These are phyloP conservation scores for Eimeria necatrix DNA, from an alignment of 169 alveolate species.

Conservation along the genomic window DNA sequence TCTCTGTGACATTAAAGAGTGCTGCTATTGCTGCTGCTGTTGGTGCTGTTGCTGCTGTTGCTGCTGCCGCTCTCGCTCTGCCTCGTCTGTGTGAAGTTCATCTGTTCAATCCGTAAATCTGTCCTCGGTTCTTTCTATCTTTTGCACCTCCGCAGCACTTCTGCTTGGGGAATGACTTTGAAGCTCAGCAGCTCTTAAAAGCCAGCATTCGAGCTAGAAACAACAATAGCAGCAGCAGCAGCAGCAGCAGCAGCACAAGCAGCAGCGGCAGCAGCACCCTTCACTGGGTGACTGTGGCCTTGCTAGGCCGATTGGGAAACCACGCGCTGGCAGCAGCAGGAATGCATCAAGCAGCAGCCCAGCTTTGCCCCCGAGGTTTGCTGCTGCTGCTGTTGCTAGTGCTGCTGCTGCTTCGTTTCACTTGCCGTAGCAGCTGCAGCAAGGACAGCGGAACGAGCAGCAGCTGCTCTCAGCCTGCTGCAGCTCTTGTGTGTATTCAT, in stretches of 20 bases:
- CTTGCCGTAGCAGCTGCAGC: neutral
- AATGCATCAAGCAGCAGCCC: conserved; percentile 81
- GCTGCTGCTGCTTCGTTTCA: neutral
- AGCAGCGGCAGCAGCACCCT: conserved; percentile 60
- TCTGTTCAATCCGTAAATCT: neutral
- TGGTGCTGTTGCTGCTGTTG: neutral
- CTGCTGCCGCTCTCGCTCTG: neutral
- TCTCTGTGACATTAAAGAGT: neutral
- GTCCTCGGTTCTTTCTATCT: neutral
- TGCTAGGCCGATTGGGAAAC: conserved; percentile 85
- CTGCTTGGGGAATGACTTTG: conserved; percentile 21
- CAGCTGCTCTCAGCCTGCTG: neutral
- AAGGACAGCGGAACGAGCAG: neutral
- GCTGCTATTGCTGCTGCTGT: neutral
- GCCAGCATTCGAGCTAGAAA: conserved; percentile 3
- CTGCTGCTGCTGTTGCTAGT: conserved; percentile 9
- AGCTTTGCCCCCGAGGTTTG: conserved; percentile 38
- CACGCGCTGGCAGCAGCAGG: conserved; percentile 83
- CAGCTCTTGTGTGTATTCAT: neutral
- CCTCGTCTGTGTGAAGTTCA: neutral
- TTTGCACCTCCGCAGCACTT: neutral
- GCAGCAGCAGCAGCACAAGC: conserved; percentile 48
- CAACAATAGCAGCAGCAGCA: neutral
- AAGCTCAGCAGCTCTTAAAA: conserved; percentile 36
- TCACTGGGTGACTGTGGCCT: conserved; percentile 80